phyloP scores from a whole-genome alignment of 805 yeast species.

The Teunomyces cretensis region DNA sequence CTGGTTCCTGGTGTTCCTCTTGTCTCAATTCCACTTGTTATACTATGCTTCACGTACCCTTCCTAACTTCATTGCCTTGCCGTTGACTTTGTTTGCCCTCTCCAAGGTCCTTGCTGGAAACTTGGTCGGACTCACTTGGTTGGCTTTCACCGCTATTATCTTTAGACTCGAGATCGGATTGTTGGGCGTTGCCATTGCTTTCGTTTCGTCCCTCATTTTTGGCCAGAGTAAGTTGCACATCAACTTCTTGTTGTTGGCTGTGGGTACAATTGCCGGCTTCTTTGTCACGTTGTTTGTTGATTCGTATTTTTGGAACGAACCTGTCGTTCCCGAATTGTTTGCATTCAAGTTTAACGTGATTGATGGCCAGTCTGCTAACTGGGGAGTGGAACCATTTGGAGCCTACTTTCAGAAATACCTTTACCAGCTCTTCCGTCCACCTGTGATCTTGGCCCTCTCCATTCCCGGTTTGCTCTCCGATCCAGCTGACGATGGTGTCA shows the following conservation, averaged over 20 bases:
- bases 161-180: constrained; percentile 73
- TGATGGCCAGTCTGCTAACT: constrained; percentile 67
- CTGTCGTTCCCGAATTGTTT: constrained; percentile 69
- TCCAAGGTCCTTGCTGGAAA: constrained; percentile 51
- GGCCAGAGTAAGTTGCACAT: constrained; percentile 46
- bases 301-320: constrained; percentile 69
- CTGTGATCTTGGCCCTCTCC: constrained; percentile 42
- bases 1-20: constrained; percentile 61
- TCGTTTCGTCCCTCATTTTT: constrained; percentile 43
- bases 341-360: constrained; percentile 75
- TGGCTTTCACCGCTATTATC: constrained; percentile 63
- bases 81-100: constrained; percentile 60
- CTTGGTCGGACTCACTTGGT: constrained; percentile 46
- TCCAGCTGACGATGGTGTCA: constrained; percentile 38
- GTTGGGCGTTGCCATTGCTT: constrained; percentile 48
- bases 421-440: constrained; percentile 36
- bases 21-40: constrained; percentile 75
- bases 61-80: constrained; percentile 85
- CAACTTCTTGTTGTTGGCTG: constrained; percentile 37
- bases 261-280: constrained; percentile 57
- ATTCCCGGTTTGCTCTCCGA: constrained; percentile 44
- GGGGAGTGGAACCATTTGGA: constrained; percentile 82
- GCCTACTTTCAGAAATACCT: constrained; percentile 63
- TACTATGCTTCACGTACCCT: constrained; percentile 82
- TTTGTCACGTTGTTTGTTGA: constrained; percentile 54